Conservation (phyloP, 768 basidiomycete species). For the Strobilomyces dryophilus region DNA sequence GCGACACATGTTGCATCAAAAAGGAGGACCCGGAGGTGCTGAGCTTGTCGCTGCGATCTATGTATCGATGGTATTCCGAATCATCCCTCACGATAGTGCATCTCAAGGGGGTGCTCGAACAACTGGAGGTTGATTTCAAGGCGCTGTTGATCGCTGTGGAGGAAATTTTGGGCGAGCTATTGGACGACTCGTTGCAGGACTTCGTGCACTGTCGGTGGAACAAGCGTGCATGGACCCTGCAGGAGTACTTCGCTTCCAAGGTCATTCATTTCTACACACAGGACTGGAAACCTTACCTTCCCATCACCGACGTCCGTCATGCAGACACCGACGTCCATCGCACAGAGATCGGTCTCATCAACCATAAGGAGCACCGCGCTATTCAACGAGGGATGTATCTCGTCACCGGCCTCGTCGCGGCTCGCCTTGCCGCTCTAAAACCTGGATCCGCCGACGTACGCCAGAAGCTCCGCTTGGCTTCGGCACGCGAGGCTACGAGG, state of each 20-base stretch:
- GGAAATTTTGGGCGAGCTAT: not conserved
- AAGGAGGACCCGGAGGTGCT: slow-evolving; percentile 14
- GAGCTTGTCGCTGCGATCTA: slow-evolving; percentile 18
- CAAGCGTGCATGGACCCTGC: slow-evolving; percentile 19
- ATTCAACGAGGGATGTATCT: slow-evolving; percentile 15
- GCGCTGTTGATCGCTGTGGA: not conserved
- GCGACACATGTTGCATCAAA: slow-evolving; percentile 26
- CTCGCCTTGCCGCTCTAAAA: not conserved
- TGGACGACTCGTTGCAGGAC: slow-evolving; percentile 1
- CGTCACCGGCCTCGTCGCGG: slow-evolving; percentile 9
- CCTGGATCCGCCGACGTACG: slow-evolving; percentile 8
- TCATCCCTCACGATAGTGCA: slow-evolving; percentile 25
- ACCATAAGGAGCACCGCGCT: slow-evolving; percentile 7
- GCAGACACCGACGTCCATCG: not conserved
- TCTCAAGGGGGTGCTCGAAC: slow-evolving; percentile 10
- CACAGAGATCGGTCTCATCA: not conserved
- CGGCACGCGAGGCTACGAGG: slow-evolving; percentile 14
- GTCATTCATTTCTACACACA: slow-evolving; percentile 21
- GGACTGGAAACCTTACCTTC: slow-evolving; percentile 22
- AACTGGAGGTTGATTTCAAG: not conserved
- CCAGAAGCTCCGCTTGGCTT: slow-evolving; percentile 22
- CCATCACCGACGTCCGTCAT: not conserved
- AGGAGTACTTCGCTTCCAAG: slow-evolving; percentile 21
- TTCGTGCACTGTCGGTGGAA: slow-evolving; percentile 21
- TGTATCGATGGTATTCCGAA: slow-evolving; percentile 25